Evolutionary conservation across 1,139 yeast genomes (phyloP), one percentile per base, ranked within the genome.

Genomic region (Pichia sp.): DNA sequence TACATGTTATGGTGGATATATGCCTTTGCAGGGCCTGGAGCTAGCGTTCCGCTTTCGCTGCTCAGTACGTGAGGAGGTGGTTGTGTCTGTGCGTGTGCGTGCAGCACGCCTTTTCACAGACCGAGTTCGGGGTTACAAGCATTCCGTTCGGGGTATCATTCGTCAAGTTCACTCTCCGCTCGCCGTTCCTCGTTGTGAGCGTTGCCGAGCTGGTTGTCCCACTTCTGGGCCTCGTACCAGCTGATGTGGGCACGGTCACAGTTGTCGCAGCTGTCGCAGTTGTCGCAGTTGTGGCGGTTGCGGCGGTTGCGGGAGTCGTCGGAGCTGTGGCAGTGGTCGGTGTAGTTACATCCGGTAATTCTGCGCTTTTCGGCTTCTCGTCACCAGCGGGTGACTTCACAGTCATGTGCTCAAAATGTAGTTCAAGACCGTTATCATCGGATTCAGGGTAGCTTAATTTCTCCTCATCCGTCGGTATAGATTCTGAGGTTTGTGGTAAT

Each of bases 51-150:
- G n/a, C n/a, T n/a, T 28, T 28, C n/a, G 10, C 20, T 8, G 15
- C 18, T 28, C 17, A 43, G 18, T 39, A 41, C 4, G 41, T 38
- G n/a, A 41, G 31, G 22, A 52, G 24, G 41, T 58, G 63, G 15
- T 50, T 47, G 39, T 59, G 63, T 22, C 44, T 38, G 35, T 50
- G 57, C 2, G 45, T 28, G 15, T 35, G 42, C 28, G 48, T 49
- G 17, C 43, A 34, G 15, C 54, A 51, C 31, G 55, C 52, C 38
- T 50, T 55, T 32, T 45, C 48, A 22, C 56, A 53, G 11, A 49
- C 38, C 3, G 49, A 55, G 28, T 47, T 44, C 5, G 59, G 52
- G 14, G 58, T 50, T 28, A 56, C 42, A 17, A 45, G 28, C 20
- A 44, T 22, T 3, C 48, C 47, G 14, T 42, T 40, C 19, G 34